Evolutionary conservation across 352 stramenopile genomes (phyloP).

Genomic region (Globisporangium abappressorium): DNA sequence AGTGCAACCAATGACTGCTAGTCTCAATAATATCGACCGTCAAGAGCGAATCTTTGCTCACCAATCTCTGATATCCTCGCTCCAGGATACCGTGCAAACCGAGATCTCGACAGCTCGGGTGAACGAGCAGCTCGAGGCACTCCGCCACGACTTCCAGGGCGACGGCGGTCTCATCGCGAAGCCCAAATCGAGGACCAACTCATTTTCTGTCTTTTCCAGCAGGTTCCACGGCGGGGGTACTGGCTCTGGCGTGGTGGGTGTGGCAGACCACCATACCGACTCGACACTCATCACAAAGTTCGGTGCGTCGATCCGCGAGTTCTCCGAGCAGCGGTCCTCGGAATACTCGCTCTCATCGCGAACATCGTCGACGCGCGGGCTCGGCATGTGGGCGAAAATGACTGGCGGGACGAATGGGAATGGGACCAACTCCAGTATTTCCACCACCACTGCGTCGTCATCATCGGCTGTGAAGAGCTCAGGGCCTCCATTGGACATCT

Average conservation of each 20-base stretch:
- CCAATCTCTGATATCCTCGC: neutral
- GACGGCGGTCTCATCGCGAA: neutral
- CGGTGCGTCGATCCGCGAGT: constrained; percentile 10
- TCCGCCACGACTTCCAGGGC: constrained; percentile 2
- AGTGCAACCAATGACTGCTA: neutral
- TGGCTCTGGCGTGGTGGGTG: neutral
- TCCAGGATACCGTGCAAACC: constrained; percentile 8
- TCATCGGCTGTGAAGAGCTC: neutral
- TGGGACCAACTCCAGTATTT: neutral
- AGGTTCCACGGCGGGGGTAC: neutral
- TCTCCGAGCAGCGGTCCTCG: constrained; percentile 10
- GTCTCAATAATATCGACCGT: too few species aligned
- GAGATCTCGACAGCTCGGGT: constrained; percentile 18
- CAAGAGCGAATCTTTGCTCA: neutral
- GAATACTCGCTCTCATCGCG: constrained; percentile 12
- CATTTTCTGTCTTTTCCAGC: neutral
- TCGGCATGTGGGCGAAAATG: constrained; percentile 18
- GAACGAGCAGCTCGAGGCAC: constrained; percentile 17
- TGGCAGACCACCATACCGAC: neutral
- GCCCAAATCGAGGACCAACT: neutral
- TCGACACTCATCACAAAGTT: constrained; percentile 16
- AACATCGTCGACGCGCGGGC: constrained; percentile 6
- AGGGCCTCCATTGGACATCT: neutral
- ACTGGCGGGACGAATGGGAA: neutral
- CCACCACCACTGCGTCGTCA: neutral